Percentiles rank a stretch among this genome's conserved stretches.
phyloP scores from a whole-genome alignment of 129 eudicot species.

The carrot (Daucus carota) region DNA sequence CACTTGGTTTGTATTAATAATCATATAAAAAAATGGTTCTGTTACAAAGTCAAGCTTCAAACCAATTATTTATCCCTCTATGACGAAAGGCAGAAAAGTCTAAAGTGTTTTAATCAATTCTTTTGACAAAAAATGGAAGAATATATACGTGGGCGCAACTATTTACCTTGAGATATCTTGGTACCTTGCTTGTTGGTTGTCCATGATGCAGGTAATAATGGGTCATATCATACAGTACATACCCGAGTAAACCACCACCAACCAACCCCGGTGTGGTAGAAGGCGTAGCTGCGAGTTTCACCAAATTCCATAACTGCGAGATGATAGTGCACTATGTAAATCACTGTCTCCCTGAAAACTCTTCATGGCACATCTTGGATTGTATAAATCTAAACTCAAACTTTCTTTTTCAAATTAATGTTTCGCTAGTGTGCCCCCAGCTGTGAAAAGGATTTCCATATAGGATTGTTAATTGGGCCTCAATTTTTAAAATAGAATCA shows the following conservation, averaged over 20 bases:
- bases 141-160: background rate
- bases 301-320: slow-evolving; percentile 67
- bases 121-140: background rate
- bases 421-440: background rate
- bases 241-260: slow-evolving; percentile 79
- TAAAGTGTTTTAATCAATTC: background rate
- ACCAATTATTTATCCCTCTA: background rate
- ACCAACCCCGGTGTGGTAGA: slow-evolving; percentile 62
- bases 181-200: slow-evolving; percentile 57
- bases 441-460: background rate
- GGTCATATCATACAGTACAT: slow-evolving; percentile 81
- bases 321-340: slow-evolving; percentile 6
- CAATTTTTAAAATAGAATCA: background rate
- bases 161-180: slow-evolving; percentile 67
- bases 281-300: slow-evolving; percentile 51
- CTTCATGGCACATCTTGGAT: background rate
- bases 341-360: background rate
- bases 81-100: background rate
- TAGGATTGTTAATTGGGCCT: background rate
- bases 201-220: slow-evolving; percentile 94
- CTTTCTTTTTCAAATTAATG: background rate
- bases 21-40: background rate
- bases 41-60: background rate
- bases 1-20: background rate
- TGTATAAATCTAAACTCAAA: background rate